Base-by-base conservation (phyloP, 768 basidiomycete species). In the Amanita pseudoporphyria region DNA sequence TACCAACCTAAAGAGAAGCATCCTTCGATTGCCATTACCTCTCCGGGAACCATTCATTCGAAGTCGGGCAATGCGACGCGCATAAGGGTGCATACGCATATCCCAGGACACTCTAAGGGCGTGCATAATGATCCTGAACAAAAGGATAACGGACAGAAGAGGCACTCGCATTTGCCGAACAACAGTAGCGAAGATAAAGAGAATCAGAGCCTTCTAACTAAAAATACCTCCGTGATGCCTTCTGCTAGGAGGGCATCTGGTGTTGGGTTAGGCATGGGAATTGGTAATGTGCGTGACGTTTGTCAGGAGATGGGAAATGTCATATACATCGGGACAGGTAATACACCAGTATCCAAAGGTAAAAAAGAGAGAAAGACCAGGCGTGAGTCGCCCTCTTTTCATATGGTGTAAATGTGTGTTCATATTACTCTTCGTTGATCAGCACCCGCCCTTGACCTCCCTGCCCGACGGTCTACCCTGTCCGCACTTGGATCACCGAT, bases 371-470 rank as follows among this genome's bases (percentile, higher is more conserved):
- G 71, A 59, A 82, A 74, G 50, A 64, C 60, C 26, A 71, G 72
- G 55, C 76, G 84, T 87, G 63, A 66, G 80, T 68, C 1, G 32
- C 26, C 37, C 35, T 46, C 42, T 36, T 45, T 28, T 31, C 21
- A n/a, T 24, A 41, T 28, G 13, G 33, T 19, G 50, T 21, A 12
- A 39, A 52, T 14, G 30, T 50, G 47, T 3, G 26, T 28, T 28
- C 44, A 43, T 41, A 40, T 42, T 33, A 39, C 38, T 57, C 36
- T 16, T 51, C 53, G 28, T 45, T 36, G 42, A 47, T 16, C 59
- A 86, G 82, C 74, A 1, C 73, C 81, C 36, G 70, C 77, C 0
- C 63, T 84, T 7, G 81, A 84, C 47, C 59, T 83, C 10, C 69
- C 70, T 14, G 62, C 71, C 21, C 80, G 74, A 58, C 69, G 76